These are phyloP conservation scores for Neocucurbitaria cava DNA, from an alignment of 2,329 filamentous ascomycete species.

Conservation along the genomic window DNA sequence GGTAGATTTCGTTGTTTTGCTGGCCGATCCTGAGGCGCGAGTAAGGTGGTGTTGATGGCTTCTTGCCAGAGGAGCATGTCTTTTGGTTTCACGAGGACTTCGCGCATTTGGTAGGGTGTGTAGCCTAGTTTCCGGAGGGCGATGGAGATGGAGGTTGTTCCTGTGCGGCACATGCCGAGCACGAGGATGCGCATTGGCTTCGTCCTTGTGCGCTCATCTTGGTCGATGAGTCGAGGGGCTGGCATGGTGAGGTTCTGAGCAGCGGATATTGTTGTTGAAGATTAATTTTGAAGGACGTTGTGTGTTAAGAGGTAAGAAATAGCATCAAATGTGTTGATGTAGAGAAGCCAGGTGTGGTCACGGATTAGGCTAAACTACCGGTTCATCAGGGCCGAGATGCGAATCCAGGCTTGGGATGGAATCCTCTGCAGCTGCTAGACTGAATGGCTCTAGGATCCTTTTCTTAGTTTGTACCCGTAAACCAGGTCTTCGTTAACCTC, in stretches of 20 bases:
- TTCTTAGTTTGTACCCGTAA: background rate
- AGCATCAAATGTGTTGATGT: conserved; percentile 1
- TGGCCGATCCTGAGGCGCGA: conserved; percentile 21
- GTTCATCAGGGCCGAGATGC: conserved; percentile 25
- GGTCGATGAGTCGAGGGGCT: conserved; percentile 60
- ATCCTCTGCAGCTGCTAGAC: background rate
- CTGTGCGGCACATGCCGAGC: conserved; percentile 73
- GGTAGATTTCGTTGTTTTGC: conserved; percentile 10
- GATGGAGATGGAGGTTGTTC: conserved; percentile 62
- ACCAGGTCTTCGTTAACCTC: background rate
- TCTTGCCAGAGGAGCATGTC: conserved; percentile 39
- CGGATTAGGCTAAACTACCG: conserved; percentile 36
- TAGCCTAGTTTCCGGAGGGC: conserved; percentile 55
- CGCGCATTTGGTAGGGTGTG: conserved; percentile 33
- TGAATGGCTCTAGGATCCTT: background rate
- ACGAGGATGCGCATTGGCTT: conserved; percentile 77
- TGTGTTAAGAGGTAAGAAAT: conserved; percentile 4
- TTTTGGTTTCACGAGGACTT: conserved; percentile 23
- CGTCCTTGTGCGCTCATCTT: conserved; percentile 67
- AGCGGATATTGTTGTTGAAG: background rate
- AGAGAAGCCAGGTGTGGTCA: conserved; percentile 6
- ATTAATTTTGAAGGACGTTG: conserved; percentile 39
- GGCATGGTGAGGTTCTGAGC: conserved; percentile 9
- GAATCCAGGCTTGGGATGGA: conserved; percentile 11
- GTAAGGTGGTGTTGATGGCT: conserved; percentile 33